These are phyloP conservation scores for Ilex asprella DNA, from an alignment of 257 asterid genomes.

Conservation along the genomic window DNA sequence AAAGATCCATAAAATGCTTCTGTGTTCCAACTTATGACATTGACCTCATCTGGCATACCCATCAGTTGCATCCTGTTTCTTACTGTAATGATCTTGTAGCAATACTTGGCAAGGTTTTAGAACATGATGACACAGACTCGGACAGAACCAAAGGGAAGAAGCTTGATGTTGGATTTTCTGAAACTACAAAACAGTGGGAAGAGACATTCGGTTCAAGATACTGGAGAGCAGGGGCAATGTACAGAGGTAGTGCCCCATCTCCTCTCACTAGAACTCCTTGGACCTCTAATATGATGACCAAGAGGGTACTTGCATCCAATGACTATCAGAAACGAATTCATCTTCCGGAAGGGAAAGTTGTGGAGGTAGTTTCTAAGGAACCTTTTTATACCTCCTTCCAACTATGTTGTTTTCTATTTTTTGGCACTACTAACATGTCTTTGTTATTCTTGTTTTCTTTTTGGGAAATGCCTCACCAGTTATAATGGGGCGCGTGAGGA, in stretches of 20 bases:
- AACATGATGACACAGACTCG: conserved; percentile 92
- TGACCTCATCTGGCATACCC: conserved; percentile 98
- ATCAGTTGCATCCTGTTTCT: conserved; percentile 76
- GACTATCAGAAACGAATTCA: conserved; percentile 30
- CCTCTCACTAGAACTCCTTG: conserved; percentile 59
- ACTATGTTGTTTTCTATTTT: background rate
- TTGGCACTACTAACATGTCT: background rate
- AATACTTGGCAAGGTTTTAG: conserved; percentile 68
- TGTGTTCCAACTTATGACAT: conserved; percentile 96
- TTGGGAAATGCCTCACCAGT: background rate
- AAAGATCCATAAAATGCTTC: conserved; percentile 66
- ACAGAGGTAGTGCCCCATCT: conserved; percentile 66
- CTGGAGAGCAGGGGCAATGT: conserved; percentile 98
- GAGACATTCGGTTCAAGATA: conserved; percentile 74
- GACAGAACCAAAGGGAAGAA: conserved; percentile 92
- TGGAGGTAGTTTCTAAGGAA: conserved; percentile 52
- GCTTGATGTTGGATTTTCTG: conserved; percentile 76
- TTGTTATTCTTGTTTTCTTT: too few species aligned
- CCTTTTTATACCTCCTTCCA: conserved; percentile 3
- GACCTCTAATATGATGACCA: conserved; percentile 16
- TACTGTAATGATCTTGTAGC: conserved; percentile 73
- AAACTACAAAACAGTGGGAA: conserved; percentile 72
- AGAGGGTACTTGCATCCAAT: conserved; percentile 28
- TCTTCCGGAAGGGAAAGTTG: conserved; percentile 33
- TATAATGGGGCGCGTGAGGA: too few species aligned